These are phyloP conservation scores for Chlorencoelia australis DNA, from an alignment of 2,329 filamentous ascomycete species.

Conservation along the genomic window DNA sequence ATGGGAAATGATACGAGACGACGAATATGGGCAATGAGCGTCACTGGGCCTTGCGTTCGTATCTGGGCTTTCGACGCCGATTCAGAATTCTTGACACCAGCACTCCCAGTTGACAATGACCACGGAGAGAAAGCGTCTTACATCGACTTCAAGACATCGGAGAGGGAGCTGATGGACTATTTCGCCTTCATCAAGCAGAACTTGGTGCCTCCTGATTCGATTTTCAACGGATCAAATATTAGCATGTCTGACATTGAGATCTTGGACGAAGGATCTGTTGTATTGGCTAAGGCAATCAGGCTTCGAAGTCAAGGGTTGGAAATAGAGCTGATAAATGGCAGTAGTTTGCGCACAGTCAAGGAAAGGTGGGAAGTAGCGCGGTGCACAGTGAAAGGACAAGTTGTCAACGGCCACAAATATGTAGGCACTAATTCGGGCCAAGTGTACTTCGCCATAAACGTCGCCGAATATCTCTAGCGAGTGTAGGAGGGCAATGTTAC, in stretches of 20 bases:
- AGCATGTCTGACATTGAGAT: constrained; percentile 10
- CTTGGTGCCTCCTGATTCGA: constrained; percentile 2
- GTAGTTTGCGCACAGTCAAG: constrained; percentile 1
- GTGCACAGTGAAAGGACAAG: neutral
- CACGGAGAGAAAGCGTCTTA: constrained; percentile 3
- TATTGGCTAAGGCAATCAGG: constrained; percentile 3
- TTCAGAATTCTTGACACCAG: constrained; percentile 2
- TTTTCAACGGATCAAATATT: constrained; percentile 6
- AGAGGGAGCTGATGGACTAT: constrained; percentile 3
- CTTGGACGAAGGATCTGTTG: constrained; percentile 5
- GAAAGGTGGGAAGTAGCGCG: neutral
- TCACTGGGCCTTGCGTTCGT: constrained; percentile 2
- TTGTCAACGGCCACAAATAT: neutral
- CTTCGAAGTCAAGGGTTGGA: constrained; percentile 2
- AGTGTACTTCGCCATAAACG: constrained; percentile 1
- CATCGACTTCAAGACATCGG: constrained; percentile 1
- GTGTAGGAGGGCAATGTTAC: constrained; percentile 1
- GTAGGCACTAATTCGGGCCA: neutral
- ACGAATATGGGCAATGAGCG: constrained; percentile 3
- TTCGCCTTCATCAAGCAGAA: constrained; percentile 3
- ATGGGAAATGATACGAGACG: constrained; percentile 1
- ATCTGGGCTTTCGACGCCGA: constrained; percentile 4
- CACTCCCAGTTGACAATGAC: constrained; percentile 2
- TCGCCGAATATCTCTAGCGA: constrained; percentile 1
- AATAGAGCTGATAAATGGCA: constrained; percentile 2